These are phyloP conservation scores for Pseudevernia furfuracea DNA, from an alignment of 495 filamentous ascomycete genomes.

Conservation along the genomic window DNA sequence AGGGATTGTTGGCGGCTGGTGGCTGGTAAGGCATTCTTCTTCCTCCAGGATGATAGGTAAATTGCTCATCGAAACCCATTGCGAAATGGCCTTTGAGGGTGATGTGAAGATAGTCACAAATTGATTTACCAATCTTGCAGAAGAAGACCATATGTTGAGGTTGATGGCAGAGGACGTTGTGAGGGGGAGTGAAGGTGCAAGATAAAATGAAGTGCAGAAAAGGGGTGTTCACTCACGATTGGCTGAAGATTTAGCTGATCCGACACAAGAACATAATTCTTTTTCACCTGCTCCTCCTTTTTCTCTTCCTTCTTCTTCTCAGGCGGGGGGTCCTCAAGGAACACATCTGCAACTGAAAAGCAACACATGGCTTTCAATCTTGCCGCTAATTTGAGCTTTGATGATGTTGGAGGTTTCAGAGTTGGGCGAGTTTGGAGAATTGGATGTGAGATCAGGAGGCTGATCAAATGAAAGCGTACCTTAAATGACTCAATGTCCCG, in stretches of 20 bases:
- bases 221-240: conserved; percentile 15
- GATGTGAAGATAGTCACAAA: neutral
- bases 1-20: conserved; percentile 3
- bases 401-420: neutral
- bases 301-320: conserved; percentile 20
- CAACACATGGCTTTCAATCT: conserved; percentile 26
- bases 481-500: neutral
- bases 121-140: neutral
- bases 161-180: conserved; percentile 1
- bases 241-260: conserved; percentile 18
- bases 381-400: neutral
- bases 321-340: conserved; percentile 30
- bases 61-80: neutral
- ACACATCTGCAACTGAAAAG: conserved; percentile 32
- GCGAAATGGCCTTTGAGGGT: neutral
- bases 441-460: neutral
- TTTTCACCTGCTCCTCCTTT: conserved; percentile 19
- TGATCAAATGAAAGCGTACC: neutral
- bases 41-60: neutral
- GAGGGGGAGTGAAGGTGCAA: neutral
- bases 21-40: neutral
- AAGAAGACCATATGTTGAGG: neutral
- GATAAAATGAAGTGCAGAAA: conserved; percentile 1
- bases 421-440: neutral
- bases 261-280: conserved; percentile 23